Conservation (phyloP, 225 moss, liverwort and hornwort genomes). For the Pseudoscleropodium purum region DNA sequence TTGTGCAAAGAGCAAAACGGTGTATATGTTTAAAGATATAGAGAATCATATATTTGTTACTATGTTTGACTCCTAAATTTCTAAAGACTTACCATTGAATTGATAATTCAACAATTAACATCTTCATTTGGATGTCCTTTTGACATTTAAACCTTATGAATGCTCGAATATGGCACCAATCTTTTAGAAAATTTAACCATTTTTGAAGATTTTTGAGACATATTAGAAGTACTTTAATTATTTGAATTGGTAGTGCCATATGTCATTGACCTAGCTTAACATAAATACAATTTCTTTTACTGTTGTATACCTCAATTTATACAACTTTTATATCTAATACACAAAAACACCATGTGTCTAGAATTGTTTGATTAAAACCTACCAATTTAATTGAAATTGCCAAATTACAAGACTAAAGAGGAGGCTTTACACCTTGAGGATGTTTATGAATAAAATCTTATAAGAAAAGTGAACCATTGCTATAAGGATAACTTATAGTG, state of each 20-base stretch:
- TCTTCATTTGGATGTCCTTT: neutral
- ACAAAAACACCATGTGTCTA: neutral
- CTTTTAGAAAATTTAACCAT: neutral
- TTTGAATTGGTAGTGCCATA: neutral
- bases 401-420: accelerated
- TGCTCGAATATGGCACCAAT: neutral
- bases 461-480: neutral
- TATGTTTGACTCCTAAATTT: neutral
- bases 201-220: neutral
- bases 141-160: neutral
- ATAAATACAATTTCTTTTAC: neutral
- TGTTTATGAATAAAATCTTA: neutral
- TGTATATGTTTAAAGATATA: neutral
- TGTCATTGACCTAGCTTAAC: accelerated
- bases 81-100: neutral
- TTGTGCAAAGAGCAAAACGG: too few species aligned
- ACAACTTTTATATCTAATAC: neutral
- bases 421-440: neutral
- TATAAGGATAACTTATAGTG: neutral
- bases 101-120: neutral
- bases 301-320: neutral
- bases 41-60: neutral
- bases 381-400: neutral
- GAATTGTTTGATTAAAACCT: too few species aligned
- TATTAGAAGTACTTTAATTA: neutral